phyloP scores from a whole-genome alignment of 2,329 filamentous ascomycete genomes.

The Calonectria ilicicola region DNA sequence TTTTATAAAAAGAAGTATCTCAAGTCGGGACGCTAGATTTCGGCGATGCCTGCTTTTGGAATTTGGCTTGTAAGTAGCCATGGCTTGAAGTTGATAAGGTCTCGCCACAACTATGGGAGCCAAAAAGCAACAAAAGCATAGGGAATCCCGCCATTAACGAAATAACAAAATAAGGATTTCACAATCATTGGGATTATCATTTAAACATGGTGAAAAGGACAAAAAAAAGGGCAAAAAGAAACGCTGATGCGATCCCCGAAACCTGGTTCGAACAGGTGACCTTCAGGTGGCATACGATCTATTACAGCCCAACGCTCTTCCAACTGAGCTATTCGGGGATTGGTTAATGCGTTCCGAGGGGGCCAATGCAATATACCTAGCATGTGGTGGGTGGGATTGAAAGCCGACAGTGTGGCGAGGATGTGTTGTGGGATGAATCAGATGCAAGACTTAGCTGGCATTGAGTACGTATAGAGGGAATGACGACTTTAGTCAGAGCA shows the following conservation, averaged over 20 bases:
- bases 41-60: too few species aligned
- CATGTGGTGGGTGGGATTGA: neutral
- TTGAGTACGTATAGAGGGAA: neutral
- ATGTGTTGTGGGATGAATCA: neutral
- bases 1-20: too few species aligned
- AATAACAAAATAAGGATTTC: neutral
- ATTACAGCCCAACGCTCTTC: slow-evolving; percentile 30
- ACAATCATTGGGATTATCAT: too few species aligned
- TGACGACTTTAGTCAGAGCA: neutral
- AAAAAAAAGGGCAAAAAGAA: neutral
- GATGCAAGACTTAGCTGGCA: neutral
- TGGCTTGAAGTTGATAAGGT: too few species aligned
- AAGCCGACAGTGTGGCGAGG: neutral
- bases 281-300: slow-evolving; percentile 23
- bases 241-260: slow-evolving; percentile 12
- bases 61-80: too few species aligned
- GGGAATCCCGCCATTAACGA: too few species aligned
- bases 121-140: too few species aligned
- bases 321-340: slow-evolving; percentile 30
- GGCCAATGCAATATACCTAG: neutral
- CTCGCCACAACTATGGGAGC: too few species aligned
- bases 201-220: neutral
- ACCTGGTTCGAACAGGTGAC: slow-evolving; percentile 31
- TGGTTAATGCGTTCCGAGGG: slow-evolving; percentile 7
- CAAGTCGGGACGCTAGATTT: too few species aligned